These are phyloP conservation scores for Sporothrix brunneoviolacea DNA, from an alignment of 2,329 filamentous ascomycete genomes.

Conservation along the genomic window DNA sequence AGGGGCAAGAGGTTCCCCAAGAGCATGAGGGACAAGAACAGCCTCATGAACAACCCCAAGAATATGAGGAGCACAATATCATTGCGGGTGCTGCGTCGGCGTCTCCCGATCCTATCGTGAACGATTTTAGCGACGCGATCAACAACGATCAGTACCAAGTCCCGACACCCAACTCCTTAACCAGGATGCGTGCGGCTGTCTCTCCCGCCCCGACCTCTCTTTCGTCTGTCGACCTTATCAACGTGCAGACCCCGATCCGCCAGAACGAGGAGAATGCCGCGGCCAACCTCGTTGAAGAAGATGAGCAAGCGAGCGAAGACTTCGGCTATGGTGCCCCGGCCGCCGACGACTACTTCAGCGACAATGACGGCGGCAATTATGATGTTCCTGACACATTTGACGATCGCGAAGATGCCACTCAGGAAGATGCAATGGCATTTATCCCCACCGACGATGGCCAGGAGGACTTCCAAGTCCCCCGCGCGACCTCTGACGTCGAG, in stretches of 20 bases:
- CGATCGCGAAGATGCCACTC: background rate
- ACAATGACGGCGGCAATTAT: background rate
- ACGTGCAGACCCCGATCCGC: constrained; percentile 12
- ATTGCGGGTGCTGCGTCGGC: background rate
- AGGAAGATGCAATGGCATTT: background rate
- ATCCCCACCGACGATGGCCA: background rate
- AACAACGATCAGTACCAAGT: background rate
- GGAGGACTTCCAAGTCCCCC: background rate
- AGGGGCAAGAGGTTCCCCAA: background rate
- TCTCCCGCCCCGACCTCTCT: constrained; percentile 13
- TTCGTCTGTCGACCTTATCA: constrained; percentile 15
- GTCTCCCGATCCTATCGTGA: constrained; percentile 8
- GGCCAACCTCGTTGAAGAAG: background rate
- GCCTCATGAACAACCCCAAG: background rate
- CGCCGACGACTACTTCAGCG: constrained; percentile 3
- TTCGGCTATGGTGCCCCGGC: background rate
- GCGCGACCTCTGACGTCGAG: background rate
- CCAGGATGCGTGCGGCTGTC: background rate
- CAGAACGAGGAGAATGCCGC: background rate
- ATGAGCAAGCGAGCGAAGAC: background rate
- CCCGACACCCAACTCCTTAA: background rate
- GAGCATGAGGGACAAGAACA: background rate
- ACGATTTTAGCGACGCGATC: background rate
- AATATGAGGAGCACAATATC: background rate
- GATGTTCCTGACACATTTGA: background rate